Conservation (phyloP, 345 rosid genomes). For the Citrus inodora region DNA sequence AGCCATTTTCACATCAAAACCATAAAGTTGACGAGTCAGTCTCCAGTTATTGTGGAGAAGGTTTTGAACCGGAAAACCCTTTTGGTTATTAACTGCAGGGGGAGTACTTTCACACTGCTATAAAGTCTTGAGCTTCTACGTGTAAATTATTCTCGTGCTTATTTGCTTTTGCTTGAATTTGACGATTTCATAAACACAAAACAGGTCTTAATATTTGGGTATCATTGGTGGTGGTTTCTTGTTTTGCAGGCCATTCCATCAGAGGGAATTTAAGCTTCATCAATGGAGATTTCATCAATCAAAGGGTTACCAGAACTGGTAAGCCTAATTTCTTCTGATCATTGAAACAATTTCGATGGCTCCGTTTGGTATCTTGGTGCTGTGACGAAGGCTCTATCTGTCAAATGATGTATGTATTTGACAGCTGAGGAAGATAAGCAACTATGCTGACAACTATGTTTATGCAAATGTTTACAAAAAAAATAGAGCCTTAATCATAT, state of each 20-base stretch:
- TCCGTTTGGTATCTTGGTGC: too few species aligned
- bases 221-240: background rate
- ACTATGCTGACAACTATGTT: too few species aligned
- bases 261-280: slow-evolving; percentile 25
- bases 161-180: background rate
- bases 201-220: background rate
- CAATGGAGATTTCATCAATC: slow-evolving; percentile 49
- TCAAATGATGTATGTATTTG: too few species aligned
- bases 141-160: background rate
- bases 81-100: slow-evolving; percentile 11
- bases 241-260: background rate
- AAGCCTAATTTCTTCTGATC: slow-evolving; percentile 4
- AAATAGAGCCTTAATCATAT: background rate
- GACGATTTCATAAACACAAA: too few species aligned
- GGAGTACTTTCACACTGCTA: background rate
- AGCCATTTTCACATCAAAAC: slow-evolving; percentile 31
- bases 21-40: slow-evolving; percentile 10
- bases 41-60: slow-evolving; percentile 30
- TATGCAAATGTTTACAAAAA: too few species aligned
- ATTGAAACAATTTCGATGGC: background rate
- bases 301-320: slow-evolving; percentile 38
- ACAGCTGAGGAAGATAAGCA: too few species aligned
- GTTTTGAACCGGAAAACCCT: slow-evolving; percentile 16
- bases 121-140: background rate
- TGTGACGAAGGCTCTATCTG: too few species aligned